Conservation (phyloP, 2,329 filamentous ascomycete genomes). For the Berkeleyomyces rouxiae region DNA sequence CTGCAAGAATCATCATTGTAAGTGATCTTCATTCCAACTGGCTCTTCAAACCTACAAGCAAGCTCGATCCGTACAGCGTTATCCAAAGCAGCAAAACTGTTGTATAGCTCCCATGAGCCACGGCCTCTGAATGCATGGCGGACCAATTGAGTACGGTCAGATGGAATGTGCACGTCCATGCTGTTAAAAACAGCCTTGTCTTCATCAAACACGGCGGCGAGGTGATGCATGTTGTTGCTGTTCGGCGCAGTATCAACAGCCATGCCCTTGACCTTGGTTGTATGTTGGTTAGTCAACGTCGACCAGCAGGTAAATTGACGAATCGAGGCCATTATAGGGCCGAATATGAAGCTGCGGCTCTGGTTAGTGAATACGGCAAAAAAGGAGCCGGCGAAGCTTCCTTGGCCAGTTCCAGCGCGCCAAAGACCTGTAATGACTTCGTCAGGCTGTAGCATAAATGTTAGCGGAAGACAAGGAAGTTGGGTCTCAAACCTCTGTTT, state of each 20-base stretch:
- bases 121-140: neutral
- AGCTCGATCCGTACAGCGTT: neutral
- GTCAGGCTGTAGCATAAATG: neutral
- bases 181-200: neutral
- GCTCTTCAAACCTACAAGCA: neutral
- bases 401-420: neutral
- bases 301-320: neutral
- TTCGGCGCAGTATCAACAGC: neutral
- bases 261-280: neutral
- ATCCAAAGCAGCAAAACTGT: neutral
- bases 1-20: neutral
- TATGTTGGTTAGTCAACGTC: neutral
- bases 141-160: neutral
- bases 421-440: neutral
- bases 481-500: neutral
- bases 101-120: neutral
- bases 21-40: neutral
- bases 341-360: neutral
- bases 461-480: neutral
- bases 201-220: neutral
- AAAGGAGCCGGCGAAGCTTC: neutral
- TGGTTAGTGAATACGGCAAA: slow-evolving; percentile 2
- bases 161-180: neutral
- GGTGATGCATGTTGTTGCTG: neutral
- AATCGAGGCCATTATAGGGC: neutral